Base-by-base conservation (phyloP, 176 grass and related monocot genomes). In the Tillandsia fasciculata region DNA sequence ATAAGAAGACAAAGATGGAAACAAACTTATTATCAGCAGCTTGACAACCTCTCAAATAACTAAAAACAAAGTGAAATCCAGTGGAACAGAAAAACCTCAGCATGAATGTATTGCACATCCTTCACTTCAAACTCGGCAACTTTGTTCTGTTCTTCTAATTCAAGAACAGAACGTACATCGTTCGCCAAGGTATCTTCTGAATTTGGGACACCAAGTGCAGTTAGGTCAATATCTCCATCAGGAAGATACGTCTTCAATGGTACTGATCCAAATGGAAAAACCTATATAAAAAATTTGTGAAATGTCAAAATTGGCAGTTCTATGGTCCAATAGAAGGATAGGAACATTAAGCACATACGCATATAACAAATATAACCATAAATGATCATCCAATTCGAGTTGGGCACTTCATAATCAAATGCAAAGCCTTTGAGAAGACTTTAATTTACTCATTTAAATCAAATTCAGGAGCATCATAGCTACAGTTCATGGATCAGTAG, bases 171-270 rank as follows among this genome's bases (percentile, higher is more conserved):
- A 9, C 17, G 73, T 9, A 90, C 81, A 68, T 87, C 71, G 59
- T 84, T 84, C 77, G 86, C 88, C 70, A 97, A 66, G 23, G 61
- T 75, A 51, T 97, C 85, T 74, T 97, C 86, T 53, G 82, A 85
- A 64, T 26, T 84, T 1, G 75, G 70, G 10, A 79, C 2, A 20
- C 79, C 79, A 54, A 92, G 71, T 64, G 77, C 69, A 63, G 86
- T 92, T 68, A 97, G 74, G 63, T 97, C 93, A 28, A 97, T 92
- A 74, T 97, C 93, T 73, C 93, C 93, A 70, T 92, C 92, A 80
- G 92, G 92, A 76, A 96, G 88, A 83, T 96, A 96, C 0, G 92
- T 92, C 81, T 96, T 96, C 65, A 96, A 52, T 50, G 92, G 88
- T 72, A 92, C 86, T 28, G 88, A 96, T 67, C 92, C 92, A 69